Evolutionary conservation across 2,329 filamentous ascomycete species (phyloP).

Genomic region (Coleophoma cylindrospora): DNA sequence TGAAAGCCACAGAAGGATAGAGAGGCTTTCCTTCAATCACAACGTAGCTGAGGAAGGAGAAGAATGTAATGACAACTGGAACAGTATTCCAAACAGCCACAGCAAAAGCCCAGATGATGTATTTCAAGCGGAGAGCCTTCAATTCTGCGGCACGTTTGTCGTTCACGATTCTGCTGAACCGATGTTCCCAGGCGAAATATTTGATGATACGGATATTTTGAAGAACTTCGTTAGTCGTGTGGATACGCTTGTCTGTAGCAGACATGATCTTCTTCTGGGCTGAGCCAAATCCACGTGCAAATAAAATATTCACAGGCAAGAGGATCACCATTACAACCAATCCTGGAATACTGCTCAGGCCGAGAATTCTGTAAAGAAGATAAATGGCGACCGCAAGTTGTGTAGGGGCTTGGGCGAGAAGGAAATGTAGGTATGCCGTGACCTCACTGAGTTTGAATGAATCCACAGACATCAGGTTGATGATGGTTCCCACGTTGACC

Average conservation of each 20-base stretch:
- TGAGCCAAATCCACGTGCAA: slow-evolving; percentile 78
- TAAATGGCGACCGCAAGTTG: slow-evolving; percentile 78
- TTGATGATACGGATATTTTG: slow-evolving; percentile 99
- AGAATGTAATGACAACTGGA: slow-evolving; percentile 90
- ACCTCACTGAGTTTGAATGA: slow-evolving; percentile 98
- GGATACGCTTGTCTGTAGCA: slow-evolving; percentile 91
- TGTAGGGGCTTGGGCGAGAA: slow-evolving; percentile 87
- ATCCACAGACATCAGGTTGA: slow-evolving; percentile 99
- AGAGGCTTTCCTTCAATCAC: slow-evolving; percentile 83
- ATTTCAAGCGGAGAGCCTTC: slow-evolving; percentile 71
- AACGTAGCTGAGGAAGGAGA: slow-evolving; percentile 93
- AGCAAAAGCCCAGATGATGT: slow-evolving; percentile 85
- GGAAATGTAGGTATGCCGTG: slow-evolving; percentile 89
- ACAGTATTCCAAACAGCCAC: slow-evolving; percentile 97
- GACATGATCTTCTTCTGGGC: slow-evolving; percentile 89
- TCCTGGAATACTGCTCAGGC: slow-evolving; percentile 88
- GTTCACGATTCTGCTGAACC: slow-evolving; percentile 80
- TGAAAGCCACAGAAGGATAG: slow-evolving; percentile 91
- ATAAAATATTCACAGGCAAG: slow-evolving; percentile 82
- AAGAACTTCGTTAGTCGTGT: slow-evolving; percentile 92
- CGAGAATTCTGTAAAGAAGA: slow-evolving; percentile 85
- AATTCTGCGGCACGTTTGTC: slow-evolving; percentile 83
- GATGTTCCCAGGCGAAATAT: slow-evolving; percentile 96
- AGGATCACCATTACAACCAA: slow-evolving; percentile 86
- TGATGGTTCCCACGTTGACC: slow-evolving; percentile 94